A percentile compares a stretch with the other conserved stretches of the same genome.
Conservation (phyloP, 495 filamentous ascomycete genomes). For the Chaetomium fimeti region DNA sequence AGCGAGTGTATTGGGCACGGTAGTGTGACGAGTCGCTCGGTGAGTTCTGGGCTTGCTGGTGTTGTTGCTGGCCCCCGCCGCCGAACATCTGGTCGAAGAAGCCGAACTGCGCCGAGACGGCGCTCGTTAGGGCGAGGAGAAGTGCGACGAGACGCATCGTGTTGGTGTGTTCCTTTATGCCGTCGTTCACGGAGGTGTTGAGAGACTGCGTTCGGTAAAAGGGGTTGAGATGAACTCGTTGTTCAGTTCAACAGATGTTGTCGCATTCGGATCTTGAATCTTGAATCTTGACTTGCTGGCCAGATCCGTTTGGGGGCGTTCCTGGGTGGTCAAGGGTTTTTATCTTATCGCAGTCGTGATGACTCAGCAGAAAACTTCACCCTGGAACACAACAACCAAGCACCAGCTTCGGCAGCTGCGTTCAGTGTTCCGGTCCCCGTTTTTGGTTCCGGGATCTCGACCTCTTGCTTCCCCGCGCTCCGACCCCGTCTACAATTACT, state of each 20-base stretch:
- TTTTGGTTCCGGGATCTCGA: slow-evolving; percentile 16
- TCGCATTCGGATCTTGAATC: background rate
- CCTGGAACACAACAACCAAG: slow-evolving; percentile 4
- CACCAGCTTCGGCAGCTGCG: slow-evolving; percentile 1
- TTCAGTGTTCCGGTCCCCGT: background rate
- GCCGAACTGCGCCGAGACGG: slow-evolving; percentile 65
- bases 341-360: slow-evolving; percentile 38
- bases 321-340: background rate
- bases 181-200: background rate
- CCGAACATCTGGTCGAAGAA: slow-evolving; percentile 83
- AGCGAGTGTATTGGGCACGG: slow-evolving; percentile 64
- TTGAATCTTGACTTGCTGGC: slow-evolving; percentile 9
- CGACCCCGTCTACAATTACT: slow-evolving; percentile 23
- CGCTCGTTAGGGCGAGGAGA: slow-evolving; percentile 33
- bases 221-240: too few species aligned
- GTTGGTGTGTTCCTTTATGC: background rate
- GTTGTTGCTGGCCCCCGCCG: slow-evolving; percentile 44
- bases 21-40: slow-evolving; percentile 77
- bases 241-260: background rate
- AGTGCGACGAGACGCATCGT: slow-evolving; percentile 39
- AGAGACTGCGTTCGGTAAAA: background rate
- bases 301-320: background rate
- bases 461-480: background rate
- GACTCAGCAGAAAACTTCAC: slow-evolving; percentile 50
- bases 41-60: slow-evolving; percentile 68